Conservation (phyloP, 208 protist species). For the Blastocrithidia nonstop region DNA sequence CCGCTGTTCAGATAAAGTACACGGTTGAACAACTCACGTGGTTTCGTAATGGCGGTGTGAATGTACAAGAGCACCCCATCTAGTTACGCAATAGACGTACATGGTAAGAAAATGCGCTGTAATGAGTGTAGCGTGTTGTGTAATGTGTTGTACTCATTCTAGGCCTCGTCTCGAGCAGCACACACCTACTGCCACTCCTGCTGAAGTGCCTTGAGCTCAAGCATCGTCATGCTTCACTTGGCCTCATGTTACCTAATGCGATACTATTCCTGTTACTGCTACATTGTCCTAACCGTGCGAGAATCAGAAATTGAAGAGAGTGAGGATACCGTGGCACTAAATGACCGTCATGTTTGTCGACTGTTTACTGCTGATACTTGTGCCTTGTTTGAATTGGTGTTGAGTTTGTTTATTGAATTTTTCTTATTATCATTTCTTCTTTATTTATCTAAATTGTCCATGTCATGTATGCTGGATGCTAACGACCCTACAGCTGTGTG, state of each 20-base stretch:
- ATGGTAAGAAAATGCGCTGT: constrained; percentile 36
- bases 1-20: constrained; percentile 21
- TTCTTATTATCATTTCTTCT: too few relatives aligned
- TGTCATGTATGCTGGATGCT: too few relatives aligned
- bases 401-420: too few relatives aligned
- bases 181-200: constrained; percentile 37
- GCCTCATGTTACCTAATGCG: constrained; percentile 11
- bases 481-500: too few relatives aligned
- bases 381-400: too few relatives aligned
- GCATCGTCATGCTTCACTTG: constrained; percentile 35
- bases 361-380: too few relatives aligned
- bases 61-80: constrained; percentile 39
- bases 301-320: too few relatives aligned
- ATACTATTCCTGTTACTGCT: neutral
- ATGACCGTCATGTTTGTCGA: too few relatives aligned
- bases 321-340: too few relatives aligned
- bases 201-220: constrained; percentile 49
- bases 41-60: constrained; percentile 23
- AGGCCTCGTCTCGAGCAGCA: constrained; percentile 13
- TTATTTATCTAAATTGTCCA: too few relatives aligned
- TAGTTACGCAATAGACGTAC: constrained; percentile 14
- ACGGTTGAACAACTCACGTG: constrained; percentile 27
- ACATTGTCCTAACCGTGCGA: too few relatives aligned
- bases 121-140: constrained; percentile 19
- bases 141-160: constrained; percentile 12